These are phyloP conservation scores for Hibiscus trionum DNA, from an alignment of 345 rosid species.

Conservation along the genomic window DNA sequence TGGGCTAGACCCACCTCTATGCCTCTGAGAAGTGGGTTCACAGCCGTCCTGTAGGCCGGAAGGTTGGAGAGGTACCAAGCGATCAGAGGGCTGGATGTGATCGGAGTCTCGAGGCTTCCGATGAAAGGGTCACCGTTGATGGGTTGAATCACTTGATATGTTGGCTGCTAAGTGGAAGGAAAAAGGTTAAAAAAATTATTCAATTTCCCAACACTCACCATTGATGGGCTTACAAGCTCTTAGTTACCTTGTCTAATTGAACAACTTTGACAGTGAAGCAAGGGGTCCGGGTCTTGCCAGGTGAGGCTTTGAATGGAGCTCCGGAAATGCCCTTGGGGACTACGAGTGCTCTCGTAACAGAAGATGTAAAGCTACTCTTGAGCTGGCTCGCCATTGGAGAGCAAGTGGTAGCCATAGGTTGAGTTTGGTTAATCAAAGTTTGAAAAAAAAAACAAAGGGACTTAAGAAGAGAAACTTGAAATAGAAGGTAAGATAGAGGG, in stretches of 20 bases:
- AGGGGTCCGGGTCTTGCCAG: conserved; percentile 26
- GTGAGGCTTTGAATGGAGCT: conserved; percentile 45
- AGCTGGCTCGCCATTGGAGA: conserved; percentile 92
- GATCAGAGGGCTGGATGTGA: conserved; percentile 84
- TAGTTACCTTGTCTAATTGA: conserved; percentile 61
- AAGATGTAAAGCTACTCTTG: conserved; percentile 59
- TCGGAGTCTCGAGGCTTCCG: conserved; percentile 92
- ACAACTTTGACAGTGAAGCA: conserved; percentile 70
- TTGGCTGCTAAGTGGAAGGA: conserved; percentile 42
- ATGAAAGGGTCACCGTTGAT: conserved; percentile 97
- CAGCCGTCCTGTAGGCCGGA: conserved; percentile 89
- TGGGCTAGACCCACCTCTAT: conserved; percentile 85
- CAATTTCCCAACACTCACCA: no score
- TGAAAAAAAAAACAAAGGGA: conserved; percentile 2
- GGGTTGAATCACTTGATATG: conserved; percentile 88
- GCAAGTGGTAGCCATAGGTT: conserved; percentile 45
- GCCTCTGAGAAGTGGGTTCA: conserved; percentile 87
- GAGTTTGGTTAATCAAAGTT: background rate
- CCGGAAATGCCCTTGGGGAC: conserved; percentile 63
- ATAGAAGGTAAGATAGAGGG: background rate
- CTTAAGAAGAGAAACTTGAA: background rate
- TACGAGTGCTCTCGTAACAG: conserved; percentile 30
- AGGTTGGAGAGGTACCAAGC: conserved; percentile 98
- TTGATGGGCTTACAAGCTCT: background rate
- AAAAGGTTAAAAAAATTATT: background rate